Evolutionary conservation across 768 basidiomycete species (phyloP).

Genomic region (Mycena galericulata): DNA sequence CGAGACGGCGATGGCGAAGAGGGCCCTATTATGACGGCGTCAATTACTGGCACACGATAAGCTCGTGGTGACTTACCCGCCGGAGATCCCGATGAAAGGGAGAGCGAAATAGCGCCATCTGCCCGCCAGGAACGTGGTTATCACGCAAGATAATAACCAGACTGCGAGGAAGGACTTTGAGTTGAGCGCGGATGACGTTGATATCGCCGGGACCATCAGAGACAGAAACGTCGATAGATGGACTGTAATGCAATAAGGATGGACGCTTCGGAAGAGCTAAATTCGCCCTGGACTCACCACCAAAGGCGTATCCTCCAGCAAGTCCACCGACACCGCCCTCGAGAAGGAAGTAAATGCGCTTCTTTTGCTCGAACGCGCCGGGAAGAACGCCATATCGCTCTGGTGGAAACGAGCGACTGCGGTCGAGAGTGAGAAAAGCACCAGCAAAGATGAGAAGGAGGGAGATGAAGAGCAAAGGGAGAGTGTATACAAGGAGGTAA

Average conservation of each 20-base stretch:
- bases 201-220: constrained; percentile 65
- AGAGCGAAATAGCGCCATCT: constrained; percentile 67
- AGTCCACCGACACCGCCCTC: constrained; percentile 77
- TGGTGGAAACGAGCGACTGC: constrained; percentile 71
- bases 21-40: constrained; percentile 44
- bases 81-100: constrained; percentile 59
- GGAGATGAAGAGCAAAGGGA: constrained; percentile 73
- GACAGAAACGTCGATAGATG: constrained; percentile 62
- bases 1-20: constrained; percentile 62
- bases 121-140: constrained; percentile 62
- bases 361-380: constrained; percentile 50
- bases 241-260: neutral
- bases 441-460: constrained; percentile 72
- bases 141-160: constrained; percentile 66
- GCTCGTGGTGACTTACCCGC: constrained; percentile 59
- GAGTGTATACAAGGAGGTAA: constrained; percentile 65
- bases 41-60: constrained; percentile 7
- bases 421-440: constrained; percentile 78
- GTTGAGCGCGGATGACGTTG: constrained; percentile 57
- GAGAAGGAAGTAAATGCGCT: constrained; percentile 52
- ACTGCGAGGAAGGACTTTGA: constrained; percentile 67
- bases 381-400: constrained; percentile 47
- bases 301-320: constrained; percentile 68
- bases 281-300: constrained; percentile 54
- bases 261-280: constrained; percentile 1